Percentiles rank a stretch among this genome's conserved stretches.
Evolutionary conservation across 2,329 filamentous ascomycete species (phyloP).

Genomic region (Penicillium verrucosum): DNA sequence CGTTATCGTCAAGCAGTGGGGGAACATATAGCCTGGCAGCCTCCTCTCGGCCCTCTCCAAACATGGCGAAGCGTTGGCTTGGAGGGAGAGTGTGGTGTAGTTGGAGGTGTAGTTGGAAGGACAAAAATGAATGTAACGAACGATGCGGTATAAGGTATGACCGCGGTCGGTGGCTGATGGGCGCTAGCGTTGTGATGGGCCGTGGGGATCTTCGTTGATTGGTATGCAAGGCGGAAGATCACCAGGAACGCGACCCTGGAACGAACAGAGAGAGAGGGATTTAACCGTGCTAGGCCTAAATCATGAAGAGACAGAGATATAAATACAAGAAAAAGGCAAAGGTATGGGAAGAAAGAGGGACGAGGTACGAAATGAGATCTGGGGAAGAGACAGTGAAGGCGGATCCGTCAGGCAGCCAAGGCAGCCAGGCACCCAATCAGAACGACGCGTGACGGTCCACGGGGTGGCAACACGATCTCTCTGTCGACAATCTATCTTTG

Average conservation of each 20-base stretch:
- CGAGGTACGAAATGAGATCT: constrained; percentile 3
- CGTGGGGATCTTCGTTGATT: constrained; percentile 21
- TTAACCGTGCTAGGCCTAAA: background rate
- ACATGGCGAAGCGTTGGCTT: constrained; percentile 22
- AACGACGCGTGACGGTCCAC: background rate
- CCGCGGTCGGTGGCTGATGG: constrained; percentile 15
- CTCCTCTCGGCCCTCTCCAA: constrained; percentile 32
- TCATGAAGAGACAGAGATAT: background rate
- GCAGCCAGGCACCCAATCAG: constrained; percentile 11
- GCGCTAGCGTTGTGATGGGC: constrained; percentile 12
- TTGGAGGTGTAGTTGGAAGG: background rate
- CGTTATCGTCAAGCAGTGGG: constrained; percentile 35
- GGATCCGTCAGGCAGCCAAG: constrained; percentile 7
- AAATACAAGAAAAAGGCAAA: background rate
- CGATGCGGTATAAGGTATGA: constrained; percentile 15
- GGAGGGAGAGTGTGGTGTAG: background rate
- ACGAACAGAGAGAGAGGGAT: background rate
- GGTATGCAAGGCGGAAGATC: constrained; percentile 17
- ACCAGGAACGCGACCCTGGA: constrained; percentile 8
- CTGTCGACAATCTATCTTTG: background rate
- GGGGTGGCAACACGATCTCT: constrained; percentile 1
- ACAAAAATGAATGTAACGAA: constrained; percentile 11
- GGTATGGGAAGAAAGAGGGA: background rate
- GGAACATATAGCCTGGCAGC: constrained; percentile 34
- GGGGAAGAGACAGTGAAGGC: constrained; percentile 4